Percentiles rank a stretch among this genome's conserved stretches.
phyloP scores from a whole-genome alignment of 441 rosid species.

The Capsella rubella region DNA sequence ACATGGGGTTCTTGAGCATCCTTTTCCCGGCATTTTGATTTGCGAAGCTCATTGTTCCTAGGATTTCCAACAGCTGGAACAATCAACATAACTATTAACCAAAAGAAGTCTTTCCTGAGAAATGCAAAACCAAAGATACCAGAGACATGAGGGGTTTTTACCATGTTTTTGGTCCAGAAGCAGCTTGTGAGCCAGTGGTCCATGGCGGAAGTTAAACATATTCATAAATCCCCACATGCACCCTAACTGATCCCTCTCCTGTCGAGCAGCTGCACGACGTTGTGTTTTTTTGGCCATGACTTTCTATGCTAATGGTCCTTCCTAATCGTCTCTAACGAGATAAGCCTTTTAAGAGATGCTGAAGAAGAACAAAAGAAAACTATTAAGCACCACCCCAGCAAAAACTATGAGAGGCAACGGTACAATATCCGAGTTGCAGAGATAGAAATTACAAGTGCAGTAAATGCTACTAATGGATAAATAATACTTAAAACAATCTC shows the following conservation, averaged over 20 bases:
- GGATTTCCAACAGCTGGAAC: slow-evolving; percentile 55
- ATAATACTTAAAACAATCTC: slow-evolving; percentile 20
- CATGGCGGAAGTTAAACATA: slow-evolving; percentile 83
- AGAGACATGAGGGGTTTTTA: slow-evolving; percentile 37
- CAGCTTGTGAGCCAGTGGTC: slow-evolving; percentile 66
- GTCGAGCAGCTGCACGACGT: slow-evolving; percentile 49
- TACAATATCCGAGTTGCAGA: background rate
- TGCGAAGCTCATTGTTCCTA: slow-evolving; percentile 46
- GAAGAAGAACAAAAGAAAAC: slow-evolving; percentile 8
- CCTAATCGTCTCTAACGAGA: background rate
- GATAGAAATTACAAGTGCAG: background rate
- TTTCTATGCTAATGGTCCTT: slow-evolving; percentile 10
- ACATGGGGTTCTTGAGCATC: slow-evolving; percentile 55
- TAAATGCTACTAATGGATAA: background rate
- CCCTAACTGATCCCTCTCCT: slow-evolving; percentile 75
- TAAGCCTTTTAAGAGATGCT: slow-evolving; percentile 17
- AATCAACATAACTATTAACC: slow-evolving; percentile 22
- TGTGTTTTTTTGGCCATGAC: slow-evolving; percentile 50
- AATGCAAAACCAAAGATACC: background rate
- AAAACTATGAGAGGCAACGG: slow-evolving; percentile 14
- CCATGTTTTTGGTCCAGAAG: slow-evolving; percentile 63
- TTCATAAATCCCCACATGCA: slow-evolving; percentile 95
- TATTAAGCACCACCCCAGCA: background rate
- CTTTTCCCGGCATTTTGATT: slow-evolving; percentile 47
- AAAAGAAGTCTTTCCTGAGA: background rate